Base-by-base conservation (phyloP, 495 filamentous ascomycete genomes). In the Hamigera avellanea region DNA sequence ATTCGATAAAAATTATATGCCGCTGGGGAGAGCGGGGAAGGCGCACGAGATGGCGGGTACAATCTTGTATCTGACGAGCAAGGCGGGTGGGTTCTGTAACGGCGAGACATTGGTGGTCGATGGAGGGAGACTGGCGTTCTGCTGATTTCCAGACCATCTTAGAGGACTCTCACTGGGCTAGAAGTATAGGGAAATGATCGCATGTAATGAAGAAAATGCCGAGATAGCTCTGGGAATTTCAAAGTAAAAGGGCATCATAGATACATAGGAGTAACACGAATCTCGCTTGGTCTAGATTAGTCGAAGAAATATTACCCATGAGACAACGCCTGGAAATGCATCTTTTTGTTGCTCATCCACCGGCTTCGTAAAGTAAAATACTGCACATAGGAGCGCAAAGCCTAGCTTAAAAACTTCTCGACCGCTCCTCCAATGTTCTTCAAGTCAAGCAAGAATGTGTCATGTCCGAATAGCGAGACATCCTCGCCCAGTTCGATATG, bases 401-500 rank as follows among this genome's bases (percentile, higher is more conserved):
- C 21, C 21, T 23, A 83, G 6, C 66, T 71, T 40, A 98, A 56
- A 58, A 96, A 98, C 41, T 66, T 73, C 46, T 75, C 78, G 14
- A 96, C 64, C 12, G 74, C 77, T 2, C 86, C 83, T 3, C 93
- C 91, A 19, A 99, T 83, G 43, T 93, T 78, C 60, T 94, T 80
- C 27, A 95, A 62, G 57, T 99, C 91, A 14, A 99, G 60, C 40
- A 99, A 62, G 49, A 99, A 99, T 2, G 88, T 96, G 51, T 99
- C 91, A 54, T 99, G 91, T 4, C 91, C 91, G 52, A 96, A 99
- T 40, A 93, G 45, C 35, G 86, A 93, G 40, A 84, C 66, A 56
- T 95, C 87, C 59, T 94, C 86, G 27, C 86, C 91, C 18, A 96
- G 62, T 54, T 99, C 93, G 7, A 86, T 70, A 61, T 99, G 86